Evolutionary conservation across 2,329 filamentous ascomycete species (phyloP), one percentile per base, ranked within the genome.

Genomic region (Fusarium sp.): DNA sequence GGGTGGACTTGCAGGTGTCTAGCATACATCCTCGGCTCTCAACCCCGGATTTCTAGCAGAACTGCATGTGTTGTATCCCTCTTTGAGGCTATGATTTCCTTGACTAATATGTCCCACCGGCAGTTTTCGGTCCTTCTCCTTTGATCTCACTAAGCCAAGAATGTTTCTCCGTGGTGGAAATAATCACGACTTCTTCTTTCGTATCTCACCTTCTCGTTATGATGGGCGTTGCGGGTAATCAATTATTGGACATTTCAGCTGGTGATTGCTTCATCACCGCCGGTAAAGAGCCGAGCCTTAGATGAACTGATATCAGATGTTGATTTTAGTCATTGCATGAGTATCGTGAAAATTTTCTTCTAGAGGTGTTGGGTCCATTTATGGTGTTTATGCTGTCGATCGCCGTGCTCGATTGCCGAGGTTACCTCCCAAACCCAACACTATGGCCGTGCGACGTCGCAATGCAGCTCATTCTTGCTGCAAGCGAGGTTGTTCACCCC

Each of bases 51-150:
- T 47, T 38, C n/a, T 40, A 7, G 7, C 21, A n/a, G 16, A 16
- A 16, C n/a, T 47, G 9, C 64, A 62, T n/a, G 25, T 40, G 19
- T 37, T n/a, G n/a, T 37, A 28, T 25, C 23, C 19, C 16, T n/a
- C 47, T n/a, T 54, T 53, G 9, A 38, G 32, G 15, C 18, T 60
- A 43, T 52, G 54, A 30, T 49, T 47, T 37, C 18, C 1, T 35
- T 28, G 40, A 58, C 18, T 35, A 25, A 32, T 19, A 35, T 43
- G 43, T 19, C 23, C 18, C 11, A 37, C n/a, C 21, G 37, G 25
- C 19, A 7, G 19, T 44, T 12, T 37, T 69, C 67, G 67, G 67
- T 49, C 66, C 52, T 69, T 37, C 49, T 69, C 4, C 37, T 30
- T 25, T 59, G 25, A 53, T 23, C 18, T n/a, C 37, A 12, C 19